phyloP scores from a whole-genome alignment of 2,329 filamentous ascomycete genomes.

The Penicillium sp. region DNA sequence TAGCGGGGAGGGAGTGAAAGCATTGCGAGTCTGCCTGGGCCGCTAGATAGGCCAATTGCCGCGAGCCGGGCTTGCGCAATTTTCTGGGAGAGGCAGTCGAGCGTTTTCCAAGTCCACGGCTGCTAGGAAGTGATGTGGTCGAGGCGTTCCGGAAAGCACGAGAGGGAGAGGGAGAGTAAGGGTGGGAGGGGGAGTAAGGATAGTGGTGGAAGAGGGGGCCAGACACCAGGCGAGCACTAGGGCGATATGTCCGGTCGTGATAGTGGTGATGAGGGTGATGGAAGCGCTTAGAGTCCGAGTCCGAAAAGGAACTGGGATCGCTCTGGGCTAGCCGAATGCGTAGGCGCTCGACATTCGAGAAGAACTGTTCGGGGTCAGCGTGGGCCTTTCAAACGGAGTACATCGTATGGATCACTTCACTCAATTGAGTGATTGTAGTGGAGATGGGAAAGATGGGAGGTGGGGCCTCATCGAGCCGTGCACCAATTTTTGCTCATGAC shows the following conservation, averaged over 20 bases:
- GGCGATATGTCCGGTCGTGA: slow-evolving; percentile 19
- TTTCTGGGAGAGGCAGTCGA: slow-evolving; percentile 23
- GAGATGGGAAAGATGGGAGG: slow-evolving; percentile 7
- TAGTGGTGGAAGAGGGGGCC: slow-evolving; percentile 16
- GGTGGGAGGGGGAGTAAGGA: slow-evolving; percentile 7
- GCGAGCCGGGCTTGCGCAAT: slow-evolving; percentile 40
- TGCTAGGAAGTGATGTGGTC: slow-evolving; percentile 13
- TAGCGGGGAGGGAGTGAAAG: slow-evolving; percentile 71
- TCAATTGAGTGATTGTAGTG: slow-evolving; percentile 14
- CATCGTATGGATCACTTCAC: background rate
- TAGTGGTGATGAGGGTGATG: slow-evolving; percentile 11
- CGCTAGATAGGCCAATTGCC: slow-evolving; percentile 41
- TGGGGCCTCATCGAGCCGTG: background rate
- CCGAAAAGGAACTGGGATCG: slow-evolving; percentile 26
- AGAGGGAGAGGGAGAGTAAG: slow-evolving; percentile 2
- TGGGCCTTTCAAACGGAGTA: slow-evolving; percentile 10
- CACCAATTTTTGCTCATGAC: background rate
- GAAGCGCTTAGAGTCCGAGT: slow-evolving; percentile 21
- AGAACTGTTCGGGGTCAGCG: slow-evolving; percentile 36
- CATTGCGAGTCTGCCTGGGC: slow-evolving; percentile 64
- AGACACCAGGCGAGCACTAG: slow-evolving; percentile 16
- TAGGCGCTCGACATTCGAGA: slow-evolving; percentile 45
- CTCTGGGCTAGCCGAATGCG: slow-evolving; percentile 38
- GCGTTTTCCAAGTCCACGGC: slow-evolving; percentile 20
- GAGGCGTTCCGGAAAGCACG: slow-evolving; percentile 18